Evolutionary conservation across 192 early-diverging fungal genomes (phyloP).

Genomic region (Backusella westeae): DNA sequence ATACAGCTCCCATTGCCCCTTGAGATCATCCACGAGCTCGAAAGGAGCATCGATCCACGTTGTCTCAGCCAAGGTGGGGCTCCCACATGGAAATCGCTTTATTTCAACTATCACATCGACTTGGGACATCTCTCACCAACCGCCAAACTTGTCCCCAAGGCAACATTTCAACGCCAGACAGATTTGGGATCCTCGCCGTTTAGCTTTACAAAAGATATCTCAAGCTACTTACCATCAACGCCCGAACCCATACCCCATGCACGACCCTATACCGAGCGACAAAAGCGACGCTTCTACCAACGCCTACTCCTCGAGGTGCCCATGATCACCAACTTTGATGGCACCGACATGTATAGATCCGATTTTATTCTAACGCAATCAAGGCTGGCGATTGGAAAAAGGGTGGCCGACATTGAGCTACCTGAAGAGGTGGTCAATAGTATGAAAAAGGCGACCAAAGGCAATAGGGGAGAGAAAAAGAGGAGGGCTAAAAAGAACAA

Average conservation of each 20-base stretch:
- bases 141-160: background rate
- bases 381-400: background rate
- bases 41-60: slow-evolving; percentile 13
- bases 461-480: too few relatives aligned
- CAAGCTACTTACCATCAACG: background rate
- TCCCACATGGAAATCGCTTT: slow-evolving; percentile 20
- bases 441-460: too few relatives aligned
- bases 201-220: background rate
- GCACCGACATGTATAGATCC: background rate
- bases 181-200: slow-evolving; percentile 1
- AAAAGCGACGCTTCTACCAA: slow-evolving; percentile 20
- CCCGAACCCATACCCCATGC: background rate
- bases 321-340: background rate
- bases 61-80: background rate
- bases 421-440: too few relatives aligned
- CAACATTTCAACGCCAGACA: background rate
- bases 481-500: too few relatives aligned
- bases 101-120: background rate
- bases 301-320: slow-evolving; percentile 11
- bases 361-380: background rate
- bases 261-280: background rate
- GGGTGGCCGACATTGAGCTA: background rate
- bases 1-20: slow-evolving; percentile 25
- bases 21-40: slow-evolving; percentile 30
- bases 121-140: slow-evolving; percentile 9